Evolutionary conservation across 2,329 filamentous ascomycete species (phyloP), one percentile per base, ranked within the genome.

Genomic region (Curvularia hawaiiensis): DNA sequence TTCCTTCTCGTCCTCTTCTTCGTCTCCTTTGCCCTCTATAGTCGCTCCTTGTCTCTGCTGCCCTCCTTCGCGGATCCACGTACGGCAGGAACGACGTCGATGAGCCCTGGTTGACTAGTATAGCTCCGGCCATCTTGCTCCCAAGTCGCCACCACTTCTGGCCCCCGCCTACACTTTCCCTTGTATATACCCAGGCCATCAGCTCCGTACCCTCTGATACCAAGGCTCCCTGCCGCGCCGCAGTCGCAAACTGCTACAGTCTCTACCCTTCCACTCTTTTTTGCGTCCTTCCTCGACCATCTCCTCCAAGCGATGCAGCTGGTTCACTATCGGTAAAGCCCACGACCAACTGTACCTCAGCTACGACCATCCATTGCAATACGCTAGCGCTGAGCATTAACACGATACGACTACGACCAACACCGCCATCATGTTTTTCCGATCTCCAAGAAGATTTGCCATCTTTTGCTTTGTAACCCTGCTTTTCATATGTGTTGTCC

Each of bases 361-460:
- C 44, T 52, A 54, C 60, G 40, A 60, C 59, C 24, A 63, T 54
- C 56, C 41, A 64, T 54, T 53, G 47, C 56, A 61, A 62, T 49
- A 62, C 55, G 60, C 60, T 65, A 65, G 63, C 54, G 43, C 48
- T 52, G 43, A 60, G 52, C 47, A 45, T 56, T 61, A 63, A 52
- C 18, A 51, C 48, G 52, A 53, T 60, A 62, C 61, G 58, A 65
- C 65, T 66, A 70, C 63, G 64, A 66, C 53, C 45, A 55, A 54
- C 55, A 56, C 41, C 56, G 46, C 56, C 61, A 62, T 55, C 26
- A 76, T 76, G 73, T 65, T 75, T 47, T 57, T 75, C 52, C 68
- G 72, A 44, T 75, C 76, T 55, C 74, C 76, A 8, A 73, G 75
- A 63, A 74, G 72, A 63, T 71, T 79, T 60, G 67, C 66, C 33